phyloP scores from a whole-genome alignment of 768 basidiomycete species.

The Suillus subaureus region DNA sequence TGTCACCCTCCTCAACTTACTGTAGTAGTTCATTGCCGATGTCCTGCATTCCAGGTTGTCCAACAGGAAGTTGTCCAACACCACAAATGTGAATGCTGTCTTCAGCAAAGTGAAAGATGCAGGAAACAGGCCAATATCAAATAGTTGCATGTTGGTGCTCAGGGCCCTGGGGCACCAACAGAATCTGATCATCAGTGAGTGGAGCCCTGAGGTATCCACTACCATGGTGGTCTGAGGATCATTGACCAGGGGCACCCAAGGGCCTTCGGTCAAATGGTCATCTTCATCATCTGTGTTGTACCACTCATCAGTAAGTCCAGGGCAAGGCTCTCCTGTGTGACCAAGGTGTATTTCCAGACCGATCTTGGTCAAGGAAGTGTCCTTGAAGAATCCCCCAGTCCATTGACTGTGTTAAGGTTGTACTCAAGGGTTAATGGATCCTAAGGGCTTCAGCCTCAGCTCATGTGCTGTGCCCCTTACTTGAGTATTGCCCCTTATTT shows the following conservation, averaged over 20 bases:
- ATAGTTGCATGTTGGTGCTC: background rate
- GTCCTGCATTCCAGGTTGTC: conserved; percentile 17
- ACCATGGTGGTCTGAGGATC: background rate
- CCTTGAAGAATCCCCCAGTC: background rate
- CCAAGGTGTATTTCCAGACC: background rate
- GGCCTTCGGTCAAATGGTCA: background rate
- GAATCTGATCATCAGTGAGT: background rate
- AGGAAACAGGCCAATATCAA: background rate
- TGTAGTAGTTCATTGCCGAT: conserved; percentile 15
- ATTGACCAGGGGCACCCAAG: background rate
- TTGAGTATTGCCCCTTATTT: too few relatives aligned
- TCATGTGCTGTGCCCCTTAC: too few relatives aligned
- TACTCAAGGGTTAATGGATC: too few relatives aligned
- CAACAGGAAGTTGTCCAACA: too few relatives aligned
- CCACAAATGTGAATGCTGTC: background rate
- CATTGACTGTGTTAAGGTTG: too few relatives aligned
- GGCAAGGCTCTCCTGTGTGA: conserved; percentile 19
- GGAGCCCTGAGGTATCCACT: background rate
- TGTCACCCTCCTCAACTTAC: conserved; percentile 9
- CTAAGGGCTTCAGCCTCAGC: too few relatives aligned
- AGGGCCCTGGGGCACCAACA: background rate
- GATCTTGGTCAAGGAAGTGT: background rate
- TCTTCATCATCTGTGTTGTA: background rate
- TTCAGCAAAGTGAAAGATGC: conserved; percentile 1
- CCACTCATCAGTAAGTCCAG: background rate